Base-by-base conservation (phyloP, 2,329 filamentous ascomycete genomes). In the Meredithiella fracta region DNA sequence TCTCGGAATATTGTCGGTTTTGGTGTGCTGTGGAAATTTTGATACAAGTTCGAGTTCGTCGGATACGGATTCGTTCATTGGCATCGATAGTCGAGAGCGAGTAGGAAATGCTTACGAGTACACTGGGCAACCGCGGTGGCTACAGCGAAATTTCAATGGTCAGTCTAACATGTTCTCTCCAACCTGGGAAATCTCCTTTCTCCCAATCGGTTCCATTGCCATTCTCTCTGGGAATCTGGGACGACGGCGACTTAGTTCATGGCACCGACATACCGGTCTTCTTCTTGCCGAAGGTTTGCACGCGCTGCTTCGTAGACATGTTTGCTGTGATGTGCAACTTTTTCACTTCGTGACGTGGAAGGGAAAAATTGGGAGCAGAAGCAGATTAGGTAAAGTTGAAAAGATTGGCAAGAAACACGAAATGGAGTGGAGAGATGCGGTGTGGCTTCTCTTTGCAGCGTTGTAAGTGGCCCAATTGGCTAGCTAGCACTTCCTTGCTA, bases 221-320 rank as follows among this genome's bases (percentile, higher is more conserved):
- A 22, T 15, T 25, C 20, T 9, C 50, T 17, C 50, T 22, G 3
- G 15, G 6, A 9, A 20, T 9, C n/a, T 3, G 23, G 31, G 6
- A 52, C 31, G 31, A 22, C 29, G 31, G 23, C 22, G 37, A 47
- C 52, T n/a, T 26, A 52, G 17, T 31, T 25, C 17, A 57, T 37
- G 38, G 44, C 26, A 20, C 25, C 42, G 34, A 47, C 58, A 59
- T 59, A 58, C 59, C 88, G 70, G 82, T 89, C 81, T 86, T 88
- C 82, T 90, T 90, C 85, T 96, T 96, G 84, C 90, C 90, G 86
- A 97, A 96, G 86, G 89, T 95, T 82, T 95, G 89, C 69, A 89
- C 85, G 74, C 81, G 85, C 76, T 86, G 83, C 67, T 79, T 76
- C 68, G 82, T 76, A 73, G 85, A 83, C 82, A 88, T 87, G 73